phyloP scores from a whole-genome alignment of 176 grass and related monocot genomes.

The Bothriochloa decipiens region DNA sequence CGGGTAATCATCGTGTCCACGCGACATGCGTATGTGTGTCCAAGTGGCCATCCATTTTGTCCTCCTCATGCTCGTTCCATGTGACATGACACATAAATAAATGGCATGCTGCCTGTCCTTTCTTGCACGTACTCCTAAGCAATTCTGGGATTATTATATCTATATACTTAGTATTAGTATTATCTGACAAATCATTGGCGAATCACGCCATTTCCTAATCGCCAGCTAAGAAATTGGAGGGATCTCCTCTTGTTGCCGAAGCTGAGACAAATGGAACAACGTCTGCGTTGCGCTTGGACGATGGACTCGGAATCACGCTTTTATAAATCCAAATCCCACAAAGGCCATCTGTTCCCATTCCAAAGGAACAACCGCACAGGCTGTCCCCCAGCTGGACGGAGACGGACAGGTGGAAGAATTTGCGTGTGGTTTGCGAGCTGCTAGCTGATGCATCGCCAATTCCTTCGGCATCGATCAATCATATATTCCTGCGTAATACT shows the following conservation, averaged over 20 bases:
- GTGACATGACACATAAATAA: slow-evolving; percentile 17
- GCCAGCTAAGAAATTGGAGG: background rate
- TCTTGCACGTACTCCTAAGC: background rate
- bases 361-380: background rate
- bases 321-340: background rate
- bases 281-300: slow-evolving; percentile 7
- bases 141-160: too few species aligned
- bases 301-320: background rate
- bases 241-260: background rate
- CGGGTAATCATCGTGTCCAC: slow-evolving; percentile 13
- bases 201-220: background rate
- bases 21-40: background rate
- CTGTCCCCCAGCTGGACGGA: background rate
- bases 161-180: too few species aligned
- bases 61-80: background rate
- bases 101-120: background rate
- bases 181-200: background rate
- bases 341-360: background rate
- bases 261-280: slow-evolving; percentile 29
- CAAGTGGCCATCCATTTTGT: slow-evolving; percentile 18
- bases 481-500: too few species aligned
- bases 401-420: background rate
- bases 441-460: too few species aligned
- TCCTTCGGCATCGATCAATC: too few species aligned
- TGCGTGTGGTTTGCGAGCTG: background rate